Conservation (phyloP, 2,329 filamentous ascomycete species). For the Mycosphaerella arachidis region DNA sequence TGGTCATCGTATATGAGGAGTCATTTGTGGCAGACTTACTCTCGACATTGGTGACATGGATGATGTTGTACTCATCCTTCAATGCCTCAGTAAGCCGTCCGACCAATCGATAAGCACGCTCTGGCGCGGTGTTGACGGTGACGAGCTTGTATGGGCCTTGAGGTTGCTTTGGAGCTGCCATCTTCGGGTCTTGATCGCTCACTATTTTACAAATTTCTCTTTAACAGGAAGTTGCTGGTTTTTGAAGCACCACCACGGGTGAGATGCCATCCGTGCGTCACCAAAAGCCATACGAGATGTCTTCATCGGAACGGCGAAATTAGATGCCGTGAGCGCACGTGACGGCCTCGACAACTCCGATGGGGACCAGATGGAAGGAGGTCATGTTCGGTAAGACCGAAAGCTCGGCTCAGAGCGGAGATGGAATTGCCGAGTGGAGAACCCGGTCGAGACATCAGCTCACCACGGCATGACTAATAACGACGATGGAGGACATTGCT, state of each 20-base stretch:
- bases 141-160: constrained; percentile 58
- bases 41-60: constrained; percentile 58
- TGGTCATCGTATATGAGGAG: background rate
- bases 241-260: background rate
- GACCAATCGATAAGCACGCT: constrained; percentile 59
- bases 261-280: background rate
- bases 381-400: background rate
- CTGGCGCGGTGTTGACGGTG: constrained; percentile 64
- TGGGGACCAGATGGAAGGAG: background rate
- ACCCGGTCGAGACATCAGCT: constrained; percentile 5
- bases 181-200: background rate
- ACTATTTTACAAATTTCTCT: background rate
- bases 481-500: background rate
- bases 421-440: constrained; percentile 10
- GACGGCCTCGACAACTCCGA: background rate
- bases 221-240: background rate
- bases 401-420: constrained; percentile 3
- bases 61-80: constrained; percentile 60
- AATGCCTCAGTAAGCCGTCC: constrained; percentile 58
- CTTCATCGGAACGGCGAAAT: background rate
- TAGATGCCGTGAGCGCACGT: background rate
- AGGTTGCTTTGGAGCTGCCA: constrained; percentile 14
- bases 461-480: constrained; percentile 10
- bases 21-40: constrained; percentile 40
- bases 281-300: background rate